phyloP scores from a whole-genome alignment of 352 stramenopile genomes.

The Pythium grandisporangium region DNA sequence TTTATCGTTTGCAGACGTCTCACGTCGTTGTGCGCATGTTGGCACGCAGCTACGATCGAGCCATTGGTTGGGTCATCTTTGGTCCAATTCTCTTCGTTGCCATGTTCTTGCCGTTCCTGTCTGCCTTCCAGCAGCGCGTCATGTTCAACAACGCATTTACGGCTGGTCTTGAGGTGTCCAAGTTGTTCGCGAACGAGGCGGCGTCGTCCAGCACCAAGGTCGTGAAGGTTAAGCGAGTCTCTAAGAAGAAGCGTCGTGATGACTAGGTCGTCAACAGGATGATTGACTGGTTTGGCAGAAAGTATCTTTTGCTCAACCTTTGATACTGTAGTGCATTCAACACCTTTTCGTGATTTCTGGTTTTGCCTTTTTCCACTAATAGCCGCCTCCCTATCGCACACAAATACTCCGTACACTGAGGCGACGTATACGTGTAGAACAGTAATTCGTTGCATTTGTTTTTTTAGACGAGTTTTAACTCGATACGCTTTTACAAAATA shows the following conservation, averaged over 20 bases:
- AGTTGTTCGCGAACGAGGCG: slow-evolving; percentile 20
- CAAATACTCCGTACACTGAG: background rate
- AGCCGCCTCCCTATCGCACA: background rate
- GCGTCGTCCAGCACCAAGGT: slow-evolving; percentile 17
- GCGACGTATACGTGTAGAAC: background rate
- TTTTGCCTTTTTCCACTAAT: background rate
- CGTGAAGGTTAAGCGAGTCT: slow-evolving; percentile 17
- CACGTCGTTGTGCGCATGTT: slow-evolving; percentile 18
- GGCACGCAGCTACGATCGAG: slow-evolving; percentile 16
- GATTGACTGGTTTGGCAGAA: background rate
- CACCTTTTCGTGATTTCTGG: too few species aligned
- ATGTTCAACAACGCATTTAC: slow-evolving; percentile 69
- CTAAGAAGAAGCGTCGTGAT: slow-evolving; percentile 22
- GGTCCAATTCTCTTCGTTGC: slow-evolving; percentile 26
- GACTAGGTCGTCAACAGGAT: slow-evolving; percentile 1
- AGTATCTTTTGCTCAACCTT: background rate
- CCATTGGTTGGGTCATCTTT: slow-evolving; percentile 24
- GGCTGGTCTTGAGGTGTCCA: slow-evolving; percentile 42
- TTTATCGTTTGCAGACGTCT: slow-evolving; percentile 14
- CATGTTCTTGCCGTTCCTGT: slow-evolving; percentile 35
- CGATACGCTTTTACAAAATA: background rate
- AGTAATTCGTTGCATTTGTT: background rate
- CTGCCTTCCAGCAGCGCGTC: slow-evolving; percentile 28
- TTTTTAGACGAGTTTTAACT: background rate
- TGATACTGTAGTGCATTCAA: too few species aligned